Evolutionary conservation across 73 alveolate genomes (phyloP), one percentile per base, ranked within the genome.

Genomic region (Paramecium pentaurelia): DNA sequence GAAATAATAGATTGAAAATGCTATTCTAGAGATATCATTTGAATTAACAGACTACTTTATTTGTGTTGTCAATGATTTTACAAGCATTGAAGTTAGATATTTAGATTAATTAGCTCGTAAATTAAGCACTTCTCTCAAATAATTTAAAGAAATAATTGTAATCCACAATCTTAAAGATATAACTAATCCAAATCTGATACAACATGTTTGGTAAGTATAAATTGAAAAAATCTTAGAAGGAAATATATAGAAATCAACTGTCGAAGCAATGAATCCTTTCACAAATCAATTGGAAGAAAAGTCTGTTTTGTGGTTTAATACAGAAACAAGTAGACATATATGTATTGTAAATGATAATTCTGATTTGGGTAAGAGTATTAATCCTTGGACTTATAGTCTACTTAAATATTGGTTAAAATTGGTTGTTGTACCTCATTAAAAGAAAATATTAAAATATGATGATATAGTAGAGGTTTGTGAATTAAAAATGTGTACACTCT

Each of bases 351-450:
- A 80, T 36, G 91, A 80, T 16, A 44, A 47, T 12, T 32, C 64
- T 80, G 91, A 80, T 49, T 47, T 80, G 38, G 91, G 91, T 6
- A 80, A 80, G 58, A 80, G 91, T 20, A 80, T 80, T 27, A 80
- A 80, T 80, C 91, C 91, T 18, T 80, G 91, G 91, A 80, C 91
- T 80, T 80, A 80, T 28, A 80, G 91, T 45, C 73, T 80, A 20
- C 58, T 80, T 14, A 80, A 80, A 36, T 45, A 80, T 47, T 80
- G 91, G 91, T 22, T 80, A 1, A 80, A 80, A 47, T 30, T 40
- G 4, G 91, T 80, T 12, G 91, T 80, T 3, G 91, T 80, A 6
- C 91, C 91, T 18, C 91, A 80, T 80, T 16, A 73, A 16, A 80
- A 80, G 45, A 40, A 80, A 27, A 22, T 44, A 36, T 38, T 75